phyloP scores from a whole-genome alignment of 352 stramenopile species.

The Phytophthora nicotianae region DNA sequence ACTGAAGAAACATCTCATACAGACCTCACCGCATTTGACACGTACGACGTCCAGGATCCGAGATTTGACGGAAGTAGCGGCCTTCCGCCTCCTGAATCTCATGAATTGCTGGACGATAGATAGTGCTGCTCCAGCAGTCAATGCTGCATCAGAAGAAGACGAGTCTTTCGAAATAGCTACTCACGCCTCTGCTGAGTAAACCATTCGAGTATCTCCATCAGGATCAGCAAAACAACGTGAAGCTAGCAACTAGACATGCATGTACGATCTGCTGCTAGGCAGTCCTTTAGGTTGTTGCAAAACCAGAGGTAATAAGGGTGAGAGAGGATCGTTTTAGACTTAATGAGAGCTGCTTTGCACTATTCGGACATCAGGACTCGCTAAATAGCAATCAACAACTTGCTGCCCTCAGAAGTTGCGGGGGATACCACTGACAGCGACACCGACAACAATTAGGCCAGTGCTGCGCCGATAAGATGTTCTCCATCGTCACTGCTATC shows the following conservation, averaged over 20 bases:
- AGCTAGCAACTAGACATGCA: constrained; percentile 16
- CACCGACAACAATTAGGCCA: constrained; percentile 21
- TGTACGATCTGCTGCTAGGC: too few species aligned
- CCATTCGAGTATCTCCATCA: not conserved
- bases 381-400: not conserved
- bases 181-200: constrained; percentile 10
- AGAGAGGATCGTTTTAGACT: not conserved
- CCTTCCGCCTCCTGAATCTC: constrained; percentile 23
- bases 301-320: not conserved
- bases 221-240: constrained; percentile 1
- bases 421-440: too few species aligned
- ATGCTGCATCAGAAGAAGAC: not conserved
- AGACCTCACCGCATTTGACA: constrained; percentile 37
- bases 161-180: not conserved
- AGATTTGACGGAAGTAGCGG: constrained; percentile 22
- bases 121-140: not conserved
- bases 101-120: constrained; percentile 8
- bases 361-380: not conserved
- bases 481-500: constrained; percentile 45
- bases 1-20: not conserved
- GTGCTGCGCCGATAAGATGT: constrained; percentile 35
- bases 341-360: not conserved
- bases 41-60: constrained; percentile 24
- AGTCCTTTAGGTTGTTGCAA: constrained; percentile 2
- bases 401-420: too few species aligned